phyloP scores from a whole-genome alignment of 192 early-diverging fungal genomes.

The Coemansia pectinata region DNA sequence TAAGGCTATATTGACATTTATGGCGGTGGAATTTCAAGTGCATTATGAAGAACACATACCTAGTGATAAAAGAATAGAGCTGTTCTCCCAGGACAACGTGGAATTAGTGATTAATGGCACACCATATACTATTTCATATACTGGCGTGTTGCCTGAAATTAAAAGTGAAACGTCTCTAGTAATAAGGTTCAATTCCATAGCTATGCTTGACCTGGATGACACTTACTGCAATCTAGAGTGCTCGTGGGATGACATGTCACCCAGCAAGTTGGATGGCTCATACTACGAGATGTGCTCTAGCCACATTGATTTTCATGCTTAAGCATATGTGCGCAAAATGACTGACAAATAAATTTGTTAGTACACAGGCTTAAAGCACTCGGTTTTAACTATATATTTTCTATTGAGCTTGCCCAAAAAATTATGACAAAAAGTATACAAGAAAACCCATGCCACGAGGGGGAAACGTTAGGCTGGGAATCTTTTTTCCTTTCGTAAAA shows the following conservation, averaged over 20 bases:
- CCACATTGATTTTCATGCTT: neutral
- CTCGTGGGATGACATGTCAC: neutral
- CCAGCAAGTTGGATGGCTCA: neutral
- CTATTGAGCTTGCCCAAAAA: too few relatives aligned
- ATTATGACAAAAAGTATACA: too few relatives aligned
- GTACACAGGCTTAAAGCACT: too few relatives aligned
- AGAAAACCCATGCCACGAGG: too few relatives aligned
- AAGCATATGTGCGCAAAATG: neutral
- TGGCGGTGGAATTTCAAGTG: neutral
- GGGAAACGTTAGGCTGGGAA: too few relatives aligned
- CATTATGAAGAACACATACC: neutral
- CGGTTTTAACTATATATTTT: too few relatives aligned
- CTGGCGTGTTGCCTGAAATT: neutral
- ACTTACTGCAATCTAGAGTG: neutral
- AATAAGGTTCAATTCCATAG: neutral
- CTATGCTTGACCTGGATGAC: neutral
- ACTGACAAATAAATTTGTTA: neutral
- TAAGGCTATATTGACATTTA: neutral
- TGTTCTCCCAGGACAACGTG: neutral
- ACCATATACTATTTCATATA: neutral
- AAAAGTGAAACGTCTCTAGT: neutral
- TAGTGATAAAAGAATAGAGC: neutral
- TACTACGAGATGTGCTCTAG: neutral
- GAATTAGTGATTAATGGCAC: neutral
- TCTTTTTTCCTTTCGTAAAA: neutral